Evolutionary conservation across 208 protist species (phyloP).

Genomic region (Lotmaria passim): DNA sequence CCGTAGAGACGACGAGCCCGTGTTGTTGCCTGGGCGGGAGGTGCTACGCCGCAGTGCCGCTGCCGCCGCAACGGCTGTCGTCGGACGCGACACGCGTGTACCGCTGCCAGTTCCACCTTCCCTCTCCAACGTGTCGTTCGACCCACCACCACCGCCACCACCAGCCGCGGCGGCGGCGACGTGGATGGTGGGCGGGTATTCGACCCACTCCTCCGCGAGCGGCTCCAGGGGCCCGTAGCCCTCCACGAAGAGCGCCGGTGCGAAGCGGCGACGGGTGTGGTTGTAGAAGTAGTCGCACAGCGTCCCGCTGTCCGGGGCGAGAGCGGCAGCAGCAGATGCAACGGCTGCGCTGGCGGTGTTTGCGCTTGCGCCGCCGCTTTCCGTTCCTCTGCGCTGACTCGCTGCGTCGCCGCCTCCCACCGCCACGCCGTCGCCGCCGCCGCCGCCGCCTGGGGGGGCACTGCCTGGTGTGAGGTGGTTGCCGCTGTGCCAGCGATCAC

Average conservation of each 20-base stretch:
- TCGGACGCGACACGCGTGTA: slow-evolving; percentile 2
- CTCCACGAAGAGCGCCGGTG: slow-evolving; percentile 58
- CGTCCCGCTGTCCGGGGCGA: not conserved
- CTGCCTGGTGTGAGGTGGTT: slow-evolving; percentile 28
- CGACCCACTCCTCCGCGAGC: slow-evolving; percentile 18
- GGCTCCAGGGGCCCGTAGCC: slow-evolving; percentile 63
- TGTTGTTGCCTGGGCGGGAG: slow-evolving; percentile 13
- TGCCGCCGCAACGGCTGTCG: slow-evolving; percentile 18
- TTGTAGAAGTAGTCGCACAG: slow-evolving; percentile 33
- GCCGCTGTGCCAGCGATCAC: slow-evolving; percentile 35
- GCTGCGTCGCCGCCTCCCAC: not conserved
- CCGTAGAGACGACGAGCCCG: not conserved
- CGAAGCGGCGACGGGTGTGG: not conserved
- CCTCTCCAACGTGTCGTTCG: not conserved
- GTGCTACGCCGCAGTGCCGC: slow-evolving; percentile 21
- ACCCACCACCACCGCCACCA: not conserved
- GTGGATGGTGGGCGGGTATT: slow-evolving; percentile 28
- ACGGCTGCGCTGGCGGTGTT: not conserved
- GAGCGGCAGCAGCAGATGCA: not conserved
- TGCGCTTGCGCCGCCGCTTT: not conserved
- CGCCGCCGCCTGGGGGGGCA: slow-evolving; percentile 4
- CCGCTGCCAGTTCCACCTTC: not conserved
- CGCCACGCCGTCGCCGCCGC: not conserved
- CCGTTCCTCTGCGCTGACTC: not conserved
- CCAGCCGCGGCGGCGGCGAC: not conserved